phyloP scores from a whole-genome alignment of 2,329 filamentous ascomycete genomes.

The Blastomyces emzantsi region DNA sequence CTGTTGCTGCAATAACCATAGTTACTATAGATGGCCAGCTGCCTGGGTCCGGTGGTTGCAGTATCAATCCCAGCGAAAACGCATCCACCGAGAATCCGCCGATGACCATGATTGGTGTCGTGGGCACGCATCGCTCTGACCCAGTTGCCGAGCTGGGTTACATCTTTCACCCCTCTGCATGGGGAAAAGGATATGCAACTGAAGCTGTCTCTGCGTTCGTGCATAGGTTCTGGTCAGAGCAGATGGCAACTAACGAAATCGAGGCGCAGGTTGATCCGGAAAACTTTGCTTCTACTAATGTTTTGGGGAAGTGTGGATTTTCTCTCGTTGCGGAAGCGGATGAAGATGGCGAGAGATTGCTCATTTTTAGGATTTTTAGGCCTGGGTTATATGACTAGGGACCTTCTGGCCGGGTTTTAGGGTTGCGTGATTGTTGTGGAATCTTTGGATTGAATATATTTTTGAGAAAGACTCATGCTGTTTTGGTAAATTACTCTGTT shows the following conservation, averaged over 20 bases:
- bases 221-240: not conserved
- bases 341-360: not conserved
- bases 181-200: constrained; percentile 1
- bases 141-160: not conserved
- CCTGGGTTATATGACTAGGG: not conserved
- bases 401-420: not conserved
- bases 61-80: not conserved
- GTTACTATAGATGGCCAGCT: not conserved
- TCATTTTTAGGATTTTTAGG: not conserved
- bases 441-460: not conserved
- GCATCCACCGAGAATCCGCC: not conserved
- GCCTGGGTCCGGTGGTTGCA: not conserved
- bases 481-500: not conserved
- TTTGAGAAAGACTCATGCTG: not conserved
- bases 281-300: not conserved
- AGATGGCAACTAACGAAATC: not conserved
- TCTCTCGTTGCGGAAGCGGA: not conserved
- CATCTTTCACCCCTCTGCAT: not conserved
- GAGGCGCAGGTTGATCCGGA: not conserved
- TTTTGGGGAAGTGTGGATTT: not conserved
- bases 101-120: not conserved
- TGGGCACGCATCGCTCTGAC: not conserved
- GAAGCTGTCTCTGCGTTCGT: not conserved
- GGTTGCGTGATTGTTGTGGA: not conserved
- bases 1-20: not conserved